Evolutionary conservation across 2,329 filamentous ascomycete genomes (phyloP).

Genomic region (Calonectria hawksworthii): DNA sequence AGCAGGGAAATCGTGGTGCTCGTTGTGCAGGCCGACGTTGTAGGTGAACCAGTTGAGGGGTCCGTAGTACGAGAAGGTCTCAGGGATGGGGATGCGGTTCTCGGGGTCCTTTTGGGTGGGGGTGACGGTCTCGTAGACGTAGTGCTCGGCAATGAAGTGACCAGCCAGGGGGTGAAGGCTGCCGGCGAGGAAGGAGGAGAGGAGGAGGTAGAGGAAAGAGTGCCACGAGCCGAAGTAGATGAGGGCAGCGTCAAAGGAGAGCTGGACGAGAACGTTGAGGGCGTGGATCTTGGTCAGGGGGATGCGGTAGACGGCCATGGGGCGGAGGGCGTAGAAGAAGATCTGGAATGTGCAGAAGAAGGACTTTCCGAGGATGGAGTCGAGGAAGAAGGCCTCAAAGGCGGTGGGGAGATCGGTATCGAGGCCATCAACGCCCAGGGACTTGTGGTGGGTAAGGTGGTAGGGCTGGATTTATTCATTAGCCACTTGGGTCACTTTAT

Average conservation of each 20-base stretch:
- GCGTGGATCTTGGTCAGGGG: conserved; percentile 89
- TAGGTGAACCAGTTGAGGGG: conserved; percentile 93
- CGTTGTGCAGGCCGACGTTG: conserved; percentile 98
- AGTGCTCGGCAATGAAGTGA: conserved; percentile 99
- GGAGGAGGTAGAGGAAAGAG: conserved; percentile 84
- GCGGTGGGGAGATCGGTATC: conserved; percentile 96
- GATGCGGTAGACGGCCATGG: conserved; percentile 93
- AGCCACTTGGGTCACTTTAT: conserved; percentile 30
- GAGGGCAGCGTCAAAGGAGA: conserved; percentile 82
- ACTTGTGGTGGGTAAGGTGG: conserved; percentile 99
- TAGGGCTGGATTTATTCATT: conserved; percentile 75
- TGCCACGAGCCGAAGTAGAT: conserved; percentile 72
- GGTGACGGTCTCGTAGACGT: conserved; percentile 79
- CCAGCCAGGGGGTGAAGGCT: conserved; percentile 94
- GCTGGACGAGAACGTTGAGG: conserved; percentile 83
- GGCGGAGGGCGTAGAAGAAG: conserved; percentile 96
- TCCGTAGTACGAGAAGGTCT: conserved; percentile 98
- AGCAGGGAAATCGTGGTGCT: conserved; percentile 98
- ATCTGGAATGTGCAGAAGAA: conserved; percentile 99
- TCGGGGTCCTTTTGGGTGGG: conserved; percentile 68
- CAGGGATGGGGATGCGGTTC: conserved; percentile 79
- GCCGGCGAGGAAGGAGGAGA: conserved; percentile 94
- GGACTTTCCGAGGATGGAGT: conserved; percentile 95
- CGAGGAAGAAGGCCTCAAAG: conserved; percentile 90
- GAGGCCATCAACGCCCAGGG: conserved; percentile 93